Percentiles rank a stretch among this genome's conserved stretches.
phyloP scores from a whole-genome alignment of 2,329 filamentous ascomycete genomes.

The Amauroascus verrucosus region DNA sequence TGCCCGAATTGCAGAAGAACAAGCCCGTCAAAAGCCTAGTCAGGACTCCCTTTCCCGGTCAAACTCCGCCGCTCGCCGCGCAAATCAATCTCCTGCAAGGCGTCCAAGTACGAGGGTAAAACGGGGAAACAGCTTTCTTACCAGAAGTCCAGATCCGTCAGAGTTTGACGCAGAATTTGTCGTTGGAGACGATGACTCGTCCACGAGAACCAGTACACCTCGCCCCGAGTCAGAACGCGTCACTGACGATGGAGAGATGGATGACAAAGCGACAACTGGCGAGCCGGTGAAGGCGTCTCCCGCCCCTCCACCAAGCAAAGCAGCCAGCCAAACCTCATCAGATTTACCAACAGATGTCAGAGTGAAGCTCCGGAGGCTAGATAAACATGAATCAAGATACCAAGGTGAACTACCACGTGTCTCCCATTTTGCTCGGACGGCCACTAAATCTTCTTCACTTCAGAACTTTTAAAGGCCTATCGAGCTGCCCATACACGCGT shows the following conservation, averaged over 20 bases:
- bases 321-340: conserved; percentile 18
- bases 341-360: conserved; percentile 67
- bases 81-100: conserved; percentile 15
- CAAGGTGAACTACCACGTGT: conserved; percentile 49
- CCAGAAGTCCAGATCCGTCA: conserved; percentile 64
- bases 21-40: conserved; percentile 59
- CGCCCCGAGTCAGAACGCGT: conserved; percentile 36
- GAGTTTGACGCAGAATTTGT: conserved; percentile 81
- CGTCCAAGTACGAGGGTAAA: conserved; percentile 24
- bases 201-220: conserved; percentile 53
- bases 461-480: conserved; percentile 84
- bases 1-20: conserved; percentile 80
- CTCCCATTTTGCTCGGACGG: not conserved
- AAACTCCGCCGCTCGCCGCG: conserved; percentile 27
- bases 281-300: conserved; percentile 19
- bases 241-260: conserved; percentile 19
- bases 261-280: conserved; percentile 21
- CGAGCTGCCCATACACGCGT: conserved; percentile 80
- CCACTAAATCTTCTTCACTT: conserved; percentile 9
- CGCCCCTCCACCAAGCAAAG: conserved; percentile 18
- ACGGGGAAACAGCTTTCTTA: conserved; percentile 31
- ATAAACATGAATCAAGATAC: conserved; percentile 80
- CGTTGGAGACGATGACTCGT: conserved; percentile 69
- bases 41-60: conserved; percentile 37
- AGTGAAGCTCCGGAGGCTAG: conserved; percentile 69